Evolutionary conservation across 2,329 filamentous ascomycete genomes (phyloP).

Genomic region (Rhexocercosporidium sp.): DNA sequence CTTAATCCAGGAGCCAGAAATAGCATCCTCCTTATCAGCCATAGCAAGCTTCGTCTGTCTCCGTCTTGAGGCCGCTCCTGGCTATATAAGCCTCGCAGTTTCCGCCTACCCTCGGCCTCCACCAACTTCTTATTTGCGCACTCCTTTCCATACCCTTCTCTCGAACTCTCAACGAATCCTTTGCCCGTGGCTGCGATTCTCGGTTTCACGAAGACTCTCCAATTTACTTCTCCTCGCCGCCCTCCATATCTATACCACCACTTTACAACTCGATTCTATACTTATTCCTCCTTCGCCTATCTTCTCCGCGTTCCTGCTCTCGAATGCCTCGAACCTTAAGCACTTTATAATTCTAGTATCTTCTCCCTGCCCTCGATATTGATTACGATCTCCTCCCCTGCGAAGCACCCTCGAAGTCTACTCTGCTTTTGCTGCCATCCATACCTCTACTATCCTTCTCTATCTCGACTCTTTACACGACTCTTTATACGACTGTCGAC

Average conservation of each 20-base stretch:
- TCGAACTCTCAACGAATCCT: constrained; percentile 12
- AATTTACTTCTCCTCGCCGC: not conserved
- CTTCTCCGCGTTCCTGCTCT: not conserved
- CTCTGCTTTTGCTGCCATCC: not conserved
- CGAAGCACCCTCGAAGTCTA: constrained; percentile 18
- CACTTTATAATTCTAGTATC: constrained; percentile 11
- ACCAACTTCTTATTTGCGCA: constrained; percentile 21
- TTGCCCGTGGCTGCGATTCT: constrained; percentile 10
- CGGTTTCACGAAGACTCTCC: not conserved
- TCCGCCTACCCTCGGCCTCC: constrained; percentile 19
- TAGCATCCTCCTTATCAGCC: too few relatives aligned
- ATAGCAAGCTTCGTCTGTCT: too few relatives aligned
- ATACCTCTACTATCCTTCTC: not conserved
- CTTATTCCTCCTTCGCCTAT: constrained; percentile 4
- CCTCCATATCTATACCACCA: constrained; percentile 13
- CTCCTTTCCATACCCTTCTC: constrained; percentile 16
- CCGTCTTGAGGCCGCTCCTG: too few relatives aligned
- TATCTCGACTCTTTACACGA: constrained; percentile 6
- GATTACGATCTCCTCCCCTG: constrained; percentile 14
- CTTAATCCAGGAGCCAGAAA: too few relatives aligned
- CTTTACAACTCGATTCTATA: constrained; percentile 6
- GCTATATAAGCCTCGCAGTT: constrained; percentile 18
- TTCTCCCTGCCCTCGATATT: constrained; percentile 15
- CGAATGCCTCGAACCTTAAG: not conserved
- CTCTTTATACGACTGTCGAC: not conserved